Evolutionary conservation across 2,329 filamentous ascomycete genomes (phyloP).

Genomic region (Eutypella sp.): DNA sequence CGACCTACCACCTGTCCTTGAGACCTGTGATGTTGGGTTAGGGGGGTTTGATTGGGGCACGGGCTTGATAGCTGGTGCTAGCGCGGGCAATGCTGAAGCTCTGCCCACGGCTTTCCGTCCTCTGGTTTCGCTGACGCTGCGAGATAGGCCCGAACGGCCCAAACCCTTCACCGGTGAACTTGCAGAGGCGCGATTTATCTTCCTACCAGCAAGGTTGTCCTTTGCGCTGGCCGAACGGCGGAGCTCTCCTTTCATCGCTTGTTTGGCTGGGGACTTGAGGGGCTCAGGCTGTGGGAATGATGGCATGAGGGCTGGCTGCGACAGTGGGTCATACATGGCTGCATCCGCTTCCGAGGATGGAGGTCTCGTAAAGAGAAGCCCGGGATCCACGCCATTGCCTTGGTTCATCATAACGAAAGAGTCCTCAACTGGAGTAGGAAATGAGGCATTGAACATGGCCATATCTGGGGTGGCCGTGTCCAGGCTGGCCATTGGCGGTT

Average conservation of each 20-base stretch:
- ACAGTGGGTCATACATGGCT: conserved; percentile 28
- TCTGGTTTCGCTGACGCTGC: conserved; percentile 51
- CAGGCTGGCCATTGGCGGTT: conserved; percentile 37
- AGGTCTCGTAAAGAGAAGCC: conserved; percentile 51
- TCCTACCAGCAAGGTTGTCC: conserved; percentile 37
- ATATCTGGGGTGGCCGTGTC: conserved; percentile 33
- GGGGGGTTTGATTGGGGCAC: conserved; percentile 18
- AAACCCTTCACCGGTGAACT: conserved; percentile 50
- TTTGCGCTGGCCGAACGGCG: conserved; percentile 42
- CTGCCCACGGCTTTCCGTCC: conserved; percentile 39
- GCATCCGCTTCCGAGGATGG: conserved; percentile 42
- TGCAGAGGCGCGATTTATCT: conserved; percentile 34
- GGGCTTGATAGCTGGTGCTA: conserved; percentile 42
- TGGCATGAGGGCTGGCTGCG: conserved; percentile 22
- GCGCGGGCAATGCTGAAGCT: conserved; percentile 35
- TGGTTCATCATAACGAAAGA: conserved; percentile 45
- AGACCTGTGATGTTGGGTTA: conserved; percentile 30
- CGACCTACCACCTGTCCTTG: conserved; percentile 40
- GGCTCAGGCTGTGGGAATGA: conserved; percentile 21
- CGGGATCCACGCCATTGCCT: conserved; percentile 52
- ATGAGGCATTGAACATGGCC: conserved; percentile 36
- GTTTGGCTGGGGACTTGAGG: conserved; percentile 22
- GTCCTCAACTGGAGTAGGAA: conserved; percentile 42
- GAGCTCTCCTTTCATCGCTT: conserved; percentile 30
- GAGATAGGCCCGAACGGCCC: conserved; percentile 43